Conservation (phyloP, 2,329 filamentous ascomycete species). For the Fusarium solani-melongenae region DNA sequence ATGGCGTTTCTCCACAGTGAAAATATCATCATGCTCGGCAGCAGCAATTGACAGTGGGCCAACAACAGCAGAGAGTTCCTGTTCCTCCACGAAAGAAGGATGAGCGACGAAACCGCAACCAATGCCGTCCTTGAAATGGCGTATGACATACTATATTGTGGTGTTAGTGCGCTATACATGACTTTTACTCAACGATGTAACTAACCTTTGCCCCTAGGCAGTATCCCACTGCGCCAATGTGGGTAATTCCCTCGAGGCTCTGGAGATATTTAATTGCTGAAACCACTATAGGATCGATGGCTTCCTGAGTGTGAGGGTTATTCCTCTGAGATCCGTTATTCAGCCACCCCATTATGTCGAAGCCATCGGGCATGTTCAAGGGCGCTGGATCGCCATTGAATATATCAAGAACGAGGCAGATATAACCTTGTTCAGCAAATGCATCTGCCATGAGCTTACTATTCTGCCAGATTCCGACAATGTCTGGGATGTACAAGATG, state of each 20-base stretch:
- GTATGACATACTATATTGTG: neutral
- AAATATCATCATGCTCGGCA: neutral
- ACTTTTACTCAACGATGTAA: neutral
- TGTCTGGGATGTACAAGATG: constrained; percentile 60
- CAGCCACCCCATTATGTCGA: constrained; percentile 47
- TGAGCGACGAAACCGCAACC: neutral
- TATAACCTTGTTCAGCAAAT: constrained; percentile 49
- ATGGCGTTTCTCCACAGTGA: neutral
- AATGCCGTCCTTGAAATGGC: neutral
- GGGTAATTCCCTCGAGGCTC: constrained; percentile 60
- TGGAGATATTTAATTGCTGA: constrained; percentile 63
- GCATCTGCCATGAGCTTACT: constrained; percentile 51
- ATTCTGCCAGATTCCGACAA: constrained; percentile 62
- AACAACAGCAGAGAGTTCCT: neutral
- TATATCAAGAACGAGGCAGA: constrained; percentile 47
- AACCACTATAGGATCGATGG: constrained; percentile 45
- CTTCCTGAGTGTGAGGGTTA: constrained; percentile 51
- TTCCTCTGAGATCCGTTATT: constrained; percentile 55
- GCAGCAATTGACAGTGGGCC: neutral
- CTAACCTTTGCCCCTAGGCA: constrained; percentile 78
- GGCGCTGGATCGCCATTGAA: constrained; percentile 53
- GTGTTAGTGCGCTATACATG: neutral
- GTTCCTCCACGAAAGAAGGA: neutral
- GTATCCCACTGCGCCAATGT: constrained; percentile 75
- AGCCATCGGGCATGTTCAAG: constrained; percentile 53